Percentiles rank a stretch among this genome's conserved stretches.
Evolutionary conservation across 148 eudicot species (phyloP).

Genomic region (Fagopyrum esculentum): DNA sequence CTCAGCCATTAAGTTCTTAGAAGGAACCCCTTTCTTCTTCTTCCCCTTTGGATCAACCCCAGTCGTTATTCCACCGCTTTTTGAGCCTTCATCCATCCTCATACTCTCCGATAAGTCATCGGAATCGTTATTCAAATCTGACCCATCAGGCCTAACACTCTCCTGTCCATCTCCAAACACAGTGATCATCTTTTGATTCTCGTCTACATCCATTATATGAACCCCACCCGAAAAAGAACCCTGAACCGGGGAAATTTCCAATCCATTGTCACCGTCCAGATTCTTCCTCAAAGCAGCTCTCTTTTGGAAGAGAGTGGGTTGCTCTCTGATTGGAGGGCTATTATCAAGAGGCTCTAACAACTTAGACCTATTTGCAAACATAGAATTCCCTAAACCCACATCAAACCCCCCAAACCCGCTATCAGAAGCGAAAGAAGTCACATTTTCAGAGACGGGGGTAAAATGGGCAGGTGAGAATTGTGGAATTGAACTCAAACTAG

Average conservation of each 20-base stretch:
- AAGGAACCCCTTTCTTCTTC: constrained; percentile 71
- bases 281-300: constrained; percentile 84
- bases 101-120: constrained; percentile 56
- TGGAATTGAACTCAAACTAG: constrained; percentile 30
- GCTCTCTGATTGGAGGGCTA: constrained; percentile 51
- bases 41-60: constrained; percentile 62
- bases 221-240: constrained; percentile 4
- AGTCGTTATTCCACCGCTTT: constrained; percentile 48
- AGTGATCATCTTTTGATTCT: neutral
- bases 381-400: constrained; percentile 32
- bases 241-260: constrained; percentile 24
- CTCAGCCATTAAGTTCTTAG: constrained; percentile 96
- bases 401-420: constrained; percentile 37
- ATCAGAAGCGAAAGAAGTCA: constrained; percentile 22
- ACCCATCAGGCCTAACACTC: constrained; percentile 59
- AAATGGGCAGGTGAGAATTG: constrained; percentile 41
- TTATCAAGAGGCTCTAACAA: constrained; percentile 71
- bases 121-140: constrained; percentile 67
- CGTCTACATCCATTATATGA: constrained; percentile 10
- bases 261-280: constrained; percentile 18
- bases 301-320: constrained; percentile 86
- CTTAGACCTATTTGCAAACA: constrained; percentile 54
- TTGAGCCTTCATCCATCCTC: constrained; percentile 30
- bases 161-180: constrained; percentile 41
- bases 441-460: constrained; percentile 30